phyloP scores from a whole-genome alignment of 1,284 basidiomycete species.

The Ceratobasidium papillatum region DNA sequence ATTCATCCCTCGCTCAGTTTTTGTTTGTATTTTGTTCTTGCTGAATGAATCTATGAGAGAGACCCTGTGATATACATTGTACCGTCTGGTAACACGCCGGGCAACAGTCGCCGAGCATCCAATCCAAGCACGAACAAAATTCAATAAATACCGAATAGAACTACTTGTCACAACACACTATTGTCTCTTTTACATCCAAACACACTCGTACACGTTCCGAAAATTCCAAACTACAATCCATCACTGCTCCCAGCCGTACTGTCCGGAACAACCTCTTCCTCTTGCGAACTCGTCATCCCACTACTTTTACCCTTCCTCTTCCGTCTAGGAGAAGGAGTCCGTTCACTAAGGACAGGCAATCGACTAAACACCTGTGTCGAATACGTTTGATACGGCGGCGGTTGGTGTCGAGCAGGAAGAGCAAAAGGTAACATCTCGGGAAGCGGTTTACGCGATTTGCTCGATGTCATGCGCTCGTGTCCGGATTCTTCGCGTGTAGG shows the following conservation, averaged over 20 bases:
- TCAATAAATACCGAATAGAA: background rate
- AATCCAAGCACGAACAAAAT: background rate
- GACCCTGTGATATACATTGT: background rate
- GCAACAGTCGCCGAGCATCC: too few relatives aligned
- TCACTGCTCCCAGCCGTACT: conserved; percentile 23
- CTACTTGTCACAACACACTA: background rate
- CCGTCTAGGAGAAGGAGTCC: conserved; percentile 17
- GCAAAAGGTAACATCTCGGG: conserved; percentile 29
- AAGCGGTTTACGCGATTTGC: conserved; percentile 18
- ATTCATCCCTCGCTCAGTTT: background rate
- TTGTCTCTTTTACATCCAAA: background rate
- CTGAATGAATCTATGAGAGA: conserved; percentile 8
- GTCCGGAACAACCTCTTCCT: conserved; percentile 3
- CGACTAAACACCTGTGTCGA: conserved; percentile 33
- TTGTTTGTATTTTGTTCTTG: background rate
- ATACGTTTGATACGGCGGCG: background rate
- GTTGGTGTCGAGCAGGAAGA: background rate
- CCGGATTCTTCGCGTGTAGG: background rate
- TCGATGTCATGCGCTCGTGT: background rate
- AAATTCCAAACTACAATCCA: conserved; percentile 4
- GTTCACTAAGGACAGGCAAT: conserved; percentile 6
- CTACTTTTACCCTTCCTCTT: too few relatives aligned
- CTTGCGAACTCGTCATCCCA: conserved; percentile 9
- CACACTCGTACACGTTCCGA: background rate
- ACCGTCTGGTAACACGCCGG: background rate